A percentile compares a stretch with the other conserved stretches of the same genome.
These are phyloP conservation scores for Solanum ossicruentum DNA, from an alignment of 257 asterid genomes.

Conservation along the genomic window DNA sequence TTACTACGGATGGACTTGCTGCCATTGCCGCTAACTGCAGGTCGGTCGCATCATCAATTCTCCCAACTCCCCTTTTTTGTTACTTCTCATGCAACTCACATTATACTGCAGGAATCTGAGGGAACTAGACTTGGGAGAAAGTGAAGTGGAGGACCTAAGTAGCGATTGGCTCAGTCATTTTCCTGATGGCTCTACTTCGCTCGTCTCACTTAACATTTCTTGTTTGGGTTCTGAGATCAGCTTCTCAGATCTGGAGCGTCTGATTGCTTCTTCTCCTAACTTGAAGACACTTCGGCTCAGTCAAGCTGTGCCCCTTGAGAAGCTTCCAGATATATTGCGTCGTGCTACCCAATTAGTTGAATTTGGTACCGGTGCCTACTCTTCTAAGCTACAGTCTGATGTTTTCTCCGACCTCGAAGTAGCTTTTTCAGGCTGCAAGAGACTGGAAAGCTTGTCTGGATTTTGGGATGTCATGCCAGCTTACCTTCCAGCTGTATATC, in stretches of 20 bases:
- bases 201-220: conserved; percentile 32
- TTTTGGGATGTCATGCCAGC: conserved; percentile 48
- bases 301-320: conserved; percentile 36
- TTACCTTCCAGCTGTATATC: conserved; percentile 49
- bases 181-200: conserved; percentile 27
- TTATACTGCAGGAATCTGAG: conserved; percentile 22
- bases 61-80: background rate
- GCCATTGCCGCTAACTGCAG: conserved; percentile 72
- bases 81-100: background rate
- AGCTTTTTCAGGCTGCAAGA: conserved; percentile 36
- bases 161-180: conserved; percentile 41
- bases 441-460: conserved; percentile 35
- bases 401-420: conserved; percentile 28
- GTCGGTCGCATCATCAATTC: background rate
- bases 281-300: conserved; percentile 31
- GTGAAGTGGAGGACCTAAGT: conserved; percentile 39
- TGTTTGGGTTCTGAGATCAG: conserved; percentile 29
- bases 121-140: conserved; percentile 38
- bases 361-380: conserved; percentile 25
- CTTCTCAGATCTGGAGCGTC: conserved; percentile 27
- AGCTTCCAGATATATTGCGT: conserved; percentile 24
- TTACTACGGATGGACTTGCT: conserved; percentile 59
- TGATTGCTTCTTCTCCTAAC: conserved; percentile 25
- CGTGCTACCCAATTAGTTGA: conserved; percentile 31
- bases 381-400: conserved; percentile 22